Evolutionary conservation across 2,329 filamentous ascomycete species (phyloP).

Genomic region (Fusarium sp.): DNA sequence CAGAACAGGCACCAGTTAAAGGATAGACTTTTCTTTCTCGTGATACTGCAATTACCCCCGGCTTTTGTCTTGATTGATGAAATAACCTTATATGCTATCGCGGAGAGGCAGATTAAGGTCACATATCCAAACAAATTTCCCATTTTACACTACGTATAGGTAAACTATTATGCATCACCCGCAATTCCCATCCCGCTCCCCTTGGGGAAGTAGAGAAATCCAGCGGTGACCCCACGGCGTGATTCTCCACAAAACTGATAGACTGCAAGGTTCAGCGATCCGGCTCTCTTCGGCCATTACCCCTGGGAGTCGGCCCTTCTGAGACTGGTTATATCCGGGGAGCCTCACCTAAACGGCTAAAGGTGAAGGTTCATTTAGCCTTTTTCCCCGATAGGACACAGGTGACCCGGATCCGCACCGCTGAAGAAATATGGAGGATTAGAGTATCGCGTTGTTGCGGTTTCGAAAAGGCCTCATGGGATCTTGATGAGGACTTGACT

Average conservation of each 20-base stretch:
- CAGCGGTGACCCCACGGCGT: slow-evolving; percentile 6
- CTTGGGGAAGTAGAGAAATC: background rate
- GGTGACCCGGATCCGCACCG: background rate
- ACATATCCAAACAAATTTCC: too few relatives aligned
- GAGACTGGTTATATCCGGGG: background rate
- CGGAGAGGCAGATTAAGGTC: too few relatives aligned
- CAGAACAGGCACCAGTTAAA: background rate
- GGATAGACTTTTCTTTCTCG: background rate
- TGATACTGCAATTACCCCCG: background rate
- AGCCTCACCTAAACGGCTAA: slow-evolving; percentile 16
- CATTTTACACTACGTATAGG: too few relatives aligned
- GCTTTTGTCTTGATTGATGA: background rate
- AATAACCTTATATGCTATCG: too few relatives aligned
- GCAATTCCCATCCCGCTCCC: background rate
- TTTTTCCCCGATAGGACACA: slow-evolving; percentile 18
- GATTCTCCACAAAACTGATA: slow-evolving; percentile 1
- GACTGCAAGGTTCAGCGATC: background rate
- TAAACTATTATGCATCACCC: background rate
- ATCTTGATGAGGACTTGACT: background rate
- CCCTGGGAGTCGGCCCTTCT: slow-evolving; percentile 5
- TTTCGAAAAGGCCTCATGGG: background rate
- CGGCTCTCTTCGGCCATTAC: slow-evolving; percentile 17
- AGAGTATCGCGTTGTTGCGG: background rate
- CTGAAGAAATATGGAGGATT: background rate
- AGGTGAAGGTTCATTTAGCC: slow-evolving; percentile 20